Evolutionary conservation across 768 basidiomycete species (phyloP), one percentile per base, ranked within the genome.

Genomic region (Favolaschia claudopus): DNA sequence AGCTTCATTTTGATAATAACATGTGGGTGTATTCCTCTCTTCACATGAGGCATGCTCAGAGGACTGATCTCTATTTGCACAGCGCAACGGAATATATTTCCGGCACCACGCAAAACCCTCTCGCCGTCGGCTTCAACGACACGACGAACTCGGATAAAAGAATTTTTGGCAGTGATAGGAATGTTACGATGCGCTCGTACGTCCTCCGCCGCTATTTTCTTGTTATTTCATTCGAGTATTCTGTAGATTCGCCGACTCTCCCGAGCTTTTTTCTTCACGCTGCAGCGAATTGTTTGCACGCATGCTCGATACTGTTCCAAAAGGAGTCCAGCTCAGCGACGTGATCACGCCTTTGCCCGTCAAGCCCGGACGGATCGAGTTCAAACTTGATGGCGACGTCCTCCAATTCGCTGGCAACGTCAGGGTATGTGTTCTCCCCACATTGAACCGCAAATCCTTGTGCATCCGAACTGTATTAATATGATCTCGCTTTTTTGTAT

Each of bases 91-190:
- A 58, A 51, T 58, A 29, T 15, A 39, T 51, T 19, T 27, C 37
- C 25, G 48, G 56, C 19, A 43, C 56, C 17, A 48, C 48, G 12
- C 32, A 25, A 13, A 43, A 44, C 25, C 47, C 48, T 10, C 56
- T 58, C 25, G 47, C 37, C 24, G 56, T 58, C 28, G 47, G 48
- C 19, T n/a, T 37, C 31, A 58, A 58, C 40, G 34, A 37, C 14
- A 51, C 56, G 12, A 58, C 49, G 36, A 58, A 58, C 40, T 58
- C 56, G 36, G 56, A 58, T 36, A 27, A 36, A 22, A 44, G 48
- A 5, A 51, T 58, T 19, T 51, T 58, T 31, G 34, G 36, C 13
- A 31, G 45, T 37, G 39, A 51, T 24, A 20, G 15, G 10, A 50
- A 50, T 32, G 31, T 10, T 7, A 50, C 48, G 25, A 50, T 50